phyloP scores from a whole-genome alignment of 1,139 yeast genomes.

The Pichia norvegensis region DNA sequence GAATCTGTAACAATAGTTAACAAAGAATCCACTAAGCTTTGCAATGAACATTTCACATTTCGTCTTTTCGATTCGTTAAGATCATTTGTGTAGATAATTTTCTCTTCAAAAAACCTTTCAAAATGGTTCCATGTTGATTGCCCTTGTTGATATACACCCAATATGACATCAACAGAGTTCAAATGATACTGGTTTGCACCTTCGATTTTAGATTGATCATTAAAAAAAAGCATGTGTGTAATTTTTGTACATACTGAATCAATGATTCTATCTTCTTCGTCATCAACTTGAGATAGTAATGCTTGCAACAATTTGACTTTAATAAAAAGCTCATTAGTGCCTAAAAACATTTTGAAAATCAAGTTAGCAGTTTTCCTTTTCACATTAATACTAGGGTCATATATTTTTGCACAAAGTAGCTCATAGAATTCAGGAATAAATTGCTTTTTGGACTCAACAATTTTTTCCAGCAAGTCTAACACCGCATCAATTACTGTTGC shows the following conservation, averaged over 20 bases:
- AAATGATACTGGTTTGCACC: too few relatives aligned
- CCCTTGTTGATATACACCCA: conserved; percentile 28
- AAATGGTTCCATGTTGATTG: conserved; percentile 36
- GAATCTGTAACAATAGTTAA: conserved; percentile 27
- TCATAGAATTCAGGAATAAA: conserved; percentile 42
- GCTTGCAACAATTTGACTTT: conserved; percentile 41
- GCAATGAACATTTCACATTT: conserved; percentile 19
- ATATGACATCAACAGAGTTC: background rate
- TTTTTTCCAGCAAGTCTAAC: conserved; percentile 55
- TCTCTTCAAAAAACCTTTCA: conserved; percentile 37
- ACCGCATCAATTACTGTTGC: conserved; percentile 73
- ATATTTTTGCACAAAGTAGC: conserved; percentile 41
- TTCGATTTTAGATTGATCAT: background rate
- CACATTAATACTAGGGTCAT: conserved; percentile 59
- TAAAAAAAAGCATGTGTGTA: conserved; percentile 38
- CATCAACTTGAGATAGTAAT: conserved; percentile 50
- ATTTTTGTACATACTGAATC: conserved; percentile 38
- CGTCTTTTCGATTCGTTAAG: conserved; percentile 15
- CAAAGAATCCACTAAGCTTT: conserved; percentile 25
- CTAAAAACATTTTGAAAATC: conserved; percentile 40
- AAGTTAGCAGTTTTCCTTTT: conserved; percentile 55
- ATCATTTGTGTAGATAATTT: conserved; percentile 30
- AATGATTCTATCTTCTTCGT: conserved; percentile 57
- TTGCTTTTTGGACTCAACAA: conserved; percentile 38
- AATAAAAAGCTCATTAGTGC: conserved; percentile 28